phyloP scores from a whole-genome alignment of 768 basidiomycete species.

The Hericium alpestre region DNA sequence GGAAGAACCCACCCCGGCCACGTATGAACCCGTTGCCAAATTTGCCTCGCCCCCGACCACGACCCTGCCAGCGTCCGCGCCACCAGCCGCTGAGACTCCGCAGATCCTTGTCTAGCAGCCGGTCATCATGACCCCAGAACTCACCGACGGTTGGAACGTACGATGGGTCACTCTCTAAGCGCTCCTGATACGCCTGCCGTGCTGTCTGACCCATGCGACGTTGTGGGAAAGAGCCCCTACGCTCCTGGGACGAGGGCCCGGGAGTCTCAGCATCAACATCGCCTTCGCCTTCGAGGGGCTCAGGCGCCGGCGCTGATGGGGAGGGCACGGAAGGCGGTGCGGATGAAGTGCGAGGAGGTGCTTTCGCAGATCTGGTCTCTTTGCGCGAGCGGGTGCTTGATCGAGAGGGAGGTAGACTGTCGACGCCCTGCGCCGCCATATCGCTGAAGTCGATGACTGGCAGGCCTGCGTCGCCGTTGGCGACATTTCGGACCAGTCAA shows the following conservation, averaged over 20 bases:
- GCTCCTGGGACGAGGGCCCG: constrained; percentile 10
- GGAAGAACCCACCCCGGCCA: constrained; percentile 40
- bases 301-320: constrained; percentile 21
- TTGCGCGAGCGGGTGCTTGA: constrained; percentile 18
- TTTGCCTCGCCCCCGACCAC: constrained; percentile 50
- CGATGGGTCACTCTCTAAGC: constrained; percentile 74
- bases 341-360: constrained; percentile 23
- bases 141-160: constrained; percentile 85
- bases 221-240: constrained; percentile 24
- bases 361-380: constrained; percentile 18
- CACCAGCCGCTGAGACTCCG: constrained; percentile 83
- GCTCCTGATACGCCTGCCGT: constrained; percentile 79
- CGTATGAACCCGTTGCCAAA: constrained; percentile 27
- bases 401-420: background rate
- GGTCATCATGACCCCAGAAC: constrained; percentile 94
- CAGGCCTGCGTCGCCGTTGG: constrained; percentile 56
- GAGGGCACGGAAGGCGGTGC: constrained; percentile 5
- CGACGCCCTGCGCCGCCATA: constrained; percentile 19
- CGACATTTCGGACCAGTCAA: constrained; percentile 81
- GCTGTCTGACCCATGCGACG: constrained; percentile 48
- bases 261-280: background rate
- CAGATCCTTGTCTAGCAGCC: constrained; percentile 71
- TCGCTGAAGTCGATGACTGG: constrained; percentile 79
- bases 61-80: constrained; percentile 68
- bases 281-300: constrained; percentile 18